Evolutionary conservation across 2,329 filamentous ascomycete genomes (phyloP).

Genomic region (Harringtonia lauricola): DNA sequence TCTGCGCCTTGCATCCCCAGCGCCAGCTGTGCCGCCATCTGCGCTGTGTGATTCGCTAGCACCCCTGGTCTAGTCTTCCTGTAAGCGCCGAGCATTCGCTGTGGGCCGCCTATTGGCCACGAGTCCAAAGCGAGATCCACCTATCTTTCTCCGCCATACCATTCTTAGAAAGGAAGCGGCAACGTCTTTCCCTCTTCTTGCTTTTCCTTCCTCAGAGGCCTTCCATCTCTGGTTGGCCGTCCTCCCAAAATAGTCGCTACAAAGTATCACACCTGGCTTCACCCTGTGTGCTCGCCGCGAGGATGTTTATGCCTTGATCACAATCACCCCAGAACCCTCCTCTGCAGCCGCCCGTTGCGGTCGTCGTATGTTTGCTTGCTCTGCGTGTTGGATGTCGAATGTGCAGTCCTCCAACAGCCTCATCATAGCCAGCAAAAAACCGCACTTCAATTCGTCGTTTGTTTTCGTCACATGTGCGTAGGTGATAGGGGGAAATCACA

Average conservation of each 20-base stretch:
- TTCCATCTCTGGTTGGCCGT: neutral
- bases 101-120: conserved; percentile 4
- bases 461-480: too few relatives aligned
- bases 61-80: conserved; percentile 20
- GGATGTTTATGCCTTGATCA: too few relatives aligned
- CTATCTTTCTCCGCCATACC: conserved; percentile 1
- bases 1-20: conserved; percentile 13
- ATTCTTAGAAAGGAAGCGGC: too few relatives aligned
- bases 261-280: too few relatives aligned
- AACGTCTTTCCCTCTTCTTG: neutral
- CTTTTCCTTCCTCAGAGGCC: neutral
- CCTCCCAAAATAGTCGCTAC: too few relatives aligned
- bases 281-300: too few relatives aligned
- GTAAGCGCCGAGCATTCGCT: conserved; percentile 9
- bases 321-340: too few relatives aligned
- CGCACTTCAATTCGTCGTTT: too few relatives aligned
- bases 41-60: conserved; percentile 29
- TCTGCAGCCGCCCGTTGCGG: too few relatives aligned
- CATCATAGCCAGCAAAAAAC: neutral
- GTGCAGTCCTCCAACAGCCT: too few relatives aligned
- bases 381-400: too few relatives aligned
- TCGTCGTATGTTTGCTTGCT: too few relatives aligned
- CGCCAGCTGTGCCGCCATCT: conserved; percentile 14
- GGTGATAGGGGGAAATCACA: neutral
- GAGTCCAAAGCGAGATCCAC: neutral